Evolutionary conservation across 2,329 filamentous ascomycete species (phyloP).

Genomic region (Moelleriella libera): DNA sequence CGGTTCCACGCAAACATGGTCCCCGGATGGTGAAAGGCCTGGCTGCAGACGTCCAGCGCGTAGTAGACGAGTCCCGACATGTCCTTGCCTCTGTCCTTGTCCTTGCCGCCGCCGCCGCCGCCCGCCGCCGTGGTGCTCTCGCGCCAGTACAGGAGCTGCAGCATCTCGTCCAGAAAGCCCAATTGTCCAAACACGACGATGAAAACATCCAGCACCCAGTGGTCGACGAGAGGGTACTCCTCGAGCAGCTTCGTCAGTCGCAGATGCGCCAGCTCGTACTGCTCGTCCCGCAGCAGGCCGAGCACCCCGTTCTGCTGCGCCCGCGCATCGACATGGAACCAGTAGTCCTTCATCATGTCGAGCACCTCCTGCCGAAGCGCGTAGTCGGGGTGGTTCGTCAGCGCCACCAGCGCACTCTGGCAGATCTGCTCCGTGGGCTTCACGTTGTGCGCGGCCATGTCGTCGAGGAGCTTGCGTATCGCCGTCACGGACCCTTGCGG

Average conservation of each 20-base stretch:
- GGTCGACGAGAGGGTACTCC: conserved; percentile 37
- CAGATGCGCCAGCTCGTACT: conserved; percentile 67
- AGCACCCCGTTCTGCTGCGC: conserved; percentile 55
- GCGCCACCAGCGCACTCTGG: conserved; percentile 54
- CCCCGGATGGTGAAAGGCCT: conserved; percentile 46
- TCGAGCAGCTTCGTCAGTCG: conserved; percentile 53
- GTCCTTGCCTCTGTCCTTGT: conserved; percentile 21
- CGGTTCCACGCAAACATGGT: conserved; percentile 59
- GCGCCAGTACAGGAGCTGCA: conserved; percentile 51
- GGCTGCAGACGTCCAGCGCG: conserved; percentile 62
- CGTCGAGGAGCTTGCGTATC: conserved; percentile 49
- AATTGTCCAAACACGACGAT: conserved; percentile 58
- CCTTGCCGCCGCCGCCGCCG: conserved; percentile 17
- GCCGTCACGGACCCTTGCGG: conserved; percentile 52
- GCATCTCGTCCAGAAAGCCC: conserved; percentile 64
- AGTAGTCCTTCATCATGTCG: conserved; percentile 57
- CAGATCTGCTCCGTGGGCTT: conserved; percentile 52
- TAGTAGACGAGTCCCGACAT: conserved; percentile 50
- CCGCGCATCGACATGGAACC: conserved; percentile 37
- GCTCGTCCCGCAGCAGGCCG: conserved; percentile 65
- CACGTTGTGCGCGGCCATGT: conserved; percentile 53
- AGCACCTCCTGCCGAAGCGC: conserved; percentile 58
- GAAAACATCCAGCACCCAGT: conserved; percentile 70
- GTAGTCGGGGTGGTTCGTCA: conserved; percentile 80
- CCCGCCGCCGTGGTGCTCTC: conserved; percentile 8